Base-by-base conservation (phyloP, 306 rosid species). In the Coriaria nepalensis region DNA sequence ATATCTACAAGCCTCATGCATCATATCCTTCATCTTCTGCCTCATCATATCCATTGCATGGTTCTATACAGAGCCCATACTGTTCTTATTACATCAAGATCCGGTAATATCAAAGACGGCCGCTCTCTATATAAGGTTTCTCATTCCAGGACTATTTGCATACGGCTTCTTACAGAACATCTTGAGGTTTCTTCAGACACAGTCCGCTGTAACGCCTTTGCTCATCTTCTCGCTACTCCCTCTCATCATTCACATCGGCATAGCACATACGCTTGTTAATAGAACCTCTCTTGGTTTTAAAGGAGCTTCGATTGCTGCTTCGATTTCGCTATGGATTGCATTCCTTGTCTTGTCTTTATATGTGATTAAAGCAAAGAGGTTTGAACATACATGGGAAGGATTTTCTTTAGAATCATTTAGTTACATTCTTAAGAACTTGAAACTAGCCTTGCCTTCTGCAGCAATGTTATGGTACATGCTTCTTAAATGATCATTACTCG, bases 1-100 rank as follows among this genome's bases (percentile, higher is more conserved):
- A 44, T 73, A 83, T 73, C 74, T 87, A n/a, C 96, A 87, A 68
- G 53, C 88, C 32, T 74, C 86, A 4, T 73, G 94, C 61, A 73
- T 83, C 56, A 73, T 77, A 40, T 73, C 86, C 8, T 36, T 73
- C 13, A 12, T 81, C 35, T 76, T 78, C 68, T 76, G 83, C 0
- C 33, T 62, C 62, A 6, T 76, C 34, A 40, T 83, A 52, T 72
- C 83, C 37, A 12, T 78, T 40, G 7, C 78, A 11, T 83, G 94
- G 93, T 33, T 58, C 52, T 83, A 41, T 44, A 78, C 94, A 39
- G 74, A 83, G 40, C 72, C 52, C 2, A 62, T 83, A 41, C 65
- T 87, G 47, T 56, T 78, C 14, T 49, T 80, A 2, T 69, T 87
- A 34, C 86, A 71, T 38, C 96, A 87, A 62, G 70, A 82, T 13